These are phyloP conservation scores for Plantago ovata DNA, from an alignment of 257 asterid species.

Conservation along the genomic window DNA sequence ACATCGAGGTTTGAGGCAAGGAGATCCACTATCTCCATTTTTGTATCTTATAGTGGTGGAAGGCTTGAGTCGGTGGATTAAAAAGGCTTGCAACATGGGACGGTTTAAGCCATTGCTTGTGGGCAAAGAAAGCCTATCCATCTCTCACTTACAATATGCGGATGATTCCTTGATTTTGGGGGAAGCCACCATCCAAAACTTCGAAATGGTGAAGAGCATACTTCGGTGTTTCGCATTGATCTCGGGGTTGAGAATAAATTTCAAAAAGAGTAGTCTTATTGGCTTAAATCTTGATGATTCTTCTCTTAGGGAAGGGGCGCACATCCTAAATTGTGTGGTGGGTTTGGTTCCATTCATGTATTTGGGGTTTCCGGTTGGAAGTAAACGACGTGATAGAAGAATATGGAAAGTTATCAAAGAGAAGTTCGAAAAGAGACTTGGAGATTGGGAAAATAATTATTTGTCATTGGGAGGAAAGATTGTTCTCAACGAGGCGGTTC, in stretches of 20 bases:
- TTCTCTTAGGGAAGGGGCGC: not conserved
- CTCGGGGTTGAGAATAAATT: not conserved
- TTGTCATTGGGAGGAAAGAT: not conserved
- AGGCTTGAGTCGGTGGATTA: not conserved
- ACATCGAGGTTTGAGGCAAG: not conserved
- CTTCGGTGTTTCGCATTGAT: not conserved
- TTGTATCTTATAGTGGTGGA: not conserved
- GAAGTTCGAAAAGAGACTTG: not conserved
- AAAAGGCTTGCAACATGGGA: not conserved
- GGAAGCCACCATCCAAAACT: not conserved
- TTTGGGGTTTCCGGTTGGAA: not conserved
- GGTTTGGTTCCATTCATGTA: not conserved
- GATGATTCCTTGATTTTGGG: not conserved
- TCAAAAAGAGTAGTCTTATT: too few species aligned
- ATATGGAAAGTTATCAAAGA: not conserved
- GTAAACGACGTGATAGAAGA: not conserved
- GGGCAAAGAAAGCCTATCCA: not conserved
- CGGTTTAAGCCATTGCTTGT: not conserved
- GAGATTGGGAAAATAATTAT: not conserved
- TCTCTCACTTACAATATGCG: not conserved
- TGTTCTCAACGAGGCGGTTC: not conserved
- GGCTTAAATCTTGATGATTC: not conserved
- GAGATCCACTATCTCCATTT: not conserved
- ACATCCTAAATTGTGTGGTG: too few species aligned
- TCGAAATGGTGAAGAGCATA: not conserved